Conservation (phyloP, 768 basidiomycete genomes). For the Clitopilus passeckerianus region DNA sequence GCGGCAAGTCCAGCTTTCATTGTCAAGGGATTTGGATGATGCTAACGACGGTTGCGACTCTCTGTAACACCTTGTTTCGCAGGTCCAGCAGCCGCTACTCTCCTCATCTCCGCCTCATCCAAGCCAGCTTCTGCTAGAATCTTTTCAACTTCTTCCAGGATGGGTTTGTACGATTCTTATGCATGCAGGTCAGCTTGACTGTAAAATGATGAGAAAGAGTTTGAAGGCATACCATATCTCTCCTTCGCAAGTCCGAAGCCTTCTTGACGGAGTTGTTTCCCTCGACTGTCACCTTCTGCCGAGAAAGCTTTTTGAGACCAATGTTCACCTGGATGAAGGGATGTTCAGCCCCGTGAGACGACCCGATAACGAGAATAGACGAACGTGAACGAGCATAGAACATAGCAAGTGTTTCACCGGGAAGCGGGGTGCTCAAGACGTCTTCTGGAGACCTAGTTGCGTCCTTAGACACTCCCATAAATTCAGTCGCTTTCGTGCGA, state of each 20-base stretch:
- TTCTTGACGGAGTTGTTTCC: conserved; percentile 73
- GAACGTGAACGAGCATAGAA: conserved; percentile 80
- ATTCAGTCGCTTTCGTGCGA: conserved; percentile 28
- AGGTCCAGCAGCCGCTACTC: conserved; percentile 41
- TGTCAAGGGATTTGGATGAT: not conserved
- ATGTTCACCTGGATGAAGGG: conserved; percentile 50
- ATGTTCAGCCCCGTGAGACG: not conserved
- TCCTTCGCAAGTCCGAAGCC: conserved; percentile 76
- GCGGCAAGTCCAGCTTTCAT: not conserved
- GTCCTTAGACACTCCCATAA: conserved; percentile 63
- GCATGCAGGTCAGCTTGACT: conserved; percentile 1
- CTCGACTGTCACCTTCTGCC: conserved; percentile 51
- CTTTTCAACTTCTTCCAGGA: conserved; percentile 76
- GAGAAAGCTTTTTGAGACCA: conserved; percentile 74
- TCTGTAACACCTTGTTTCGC: conserved; percentile 33
- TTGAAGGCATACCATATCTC: conserved; percentile 50
- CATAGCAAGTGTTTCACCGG: conserved; percentile 77
- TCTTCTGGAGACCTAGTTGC: conserved; percentile 63
- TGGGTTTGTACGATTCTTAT: conserved; percentile 75
- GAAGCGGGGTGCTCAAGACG: conserved; percentile 70
- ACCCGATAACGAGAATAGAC: conserved; percentile 17
- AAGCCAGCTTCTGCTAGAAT: conserved; percentile 81
- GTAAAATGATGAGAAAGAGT: not conserved
- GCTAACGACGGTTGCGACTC: conserved; percentile 45
- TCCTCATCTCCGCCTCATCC: conserved; percentile 77